Evolutionary conservation across 768 basidiomycete genomes (phyloP), one percentile per base, ranked within the genome.

Genomic region (Phlegmacium glaucopus): DNA sequence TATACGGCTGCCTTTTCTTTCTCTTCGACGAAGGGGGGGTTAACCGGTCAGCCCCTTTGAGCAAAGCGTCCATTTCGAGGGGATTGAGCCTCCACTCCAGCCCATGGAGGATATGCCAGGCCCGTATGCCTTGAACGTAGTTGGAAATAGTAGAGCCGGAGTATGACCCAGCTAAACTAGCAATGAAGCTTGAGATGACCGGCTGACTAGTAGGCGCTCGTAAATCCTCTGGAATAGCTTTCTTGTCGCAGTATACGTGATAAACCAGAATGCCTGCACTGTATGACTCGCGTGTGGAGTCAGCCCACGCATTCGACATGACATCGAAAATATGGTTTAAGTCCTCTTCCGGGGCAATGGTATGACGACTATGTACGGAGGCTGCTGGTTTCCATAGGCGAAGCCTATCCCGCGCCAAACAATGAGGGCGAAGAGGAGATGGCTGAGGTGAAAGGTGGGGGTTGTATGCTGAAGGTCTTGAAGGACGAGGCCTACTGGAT

Each of bases 91-190:
- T 36, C 69, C 70, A 77, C 0, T 22, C 37, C 0, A 71, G 4
- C 0, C 72, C 60, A 46, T 79, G 75, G 0, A 78, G 40, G 1
- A 69, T 56, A 51, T 79, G 76, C 76, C 76, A 79, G 1, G 76
- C 74, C 1, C 66, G 54, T 0, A 78, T 36, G 0, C 67, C 71
- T 1, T 52, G 49, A 0, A 75, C 15, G 44, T 72, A 75, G 55
- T 75, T 76, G 1, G 40, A 28, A 0, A 77, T 51, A 0, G 71
- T 61, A 11, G 43, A 48, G 0, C 58, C 60, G 0, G 71, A 48
- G 46, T 71, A 72, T 0, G 61, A 30, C 0, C 72, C 72, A 0
- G 65, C 65, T 0, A 62, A 46, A 2, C 15, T 52, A 0, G 71
- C 39, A 0, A 73, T 48, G 22, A 71, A 75, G 0, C 59, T 25